Conservation (phyloP, 129 eudicot species). For the Ambrosia artemisiifolia region DNA sequence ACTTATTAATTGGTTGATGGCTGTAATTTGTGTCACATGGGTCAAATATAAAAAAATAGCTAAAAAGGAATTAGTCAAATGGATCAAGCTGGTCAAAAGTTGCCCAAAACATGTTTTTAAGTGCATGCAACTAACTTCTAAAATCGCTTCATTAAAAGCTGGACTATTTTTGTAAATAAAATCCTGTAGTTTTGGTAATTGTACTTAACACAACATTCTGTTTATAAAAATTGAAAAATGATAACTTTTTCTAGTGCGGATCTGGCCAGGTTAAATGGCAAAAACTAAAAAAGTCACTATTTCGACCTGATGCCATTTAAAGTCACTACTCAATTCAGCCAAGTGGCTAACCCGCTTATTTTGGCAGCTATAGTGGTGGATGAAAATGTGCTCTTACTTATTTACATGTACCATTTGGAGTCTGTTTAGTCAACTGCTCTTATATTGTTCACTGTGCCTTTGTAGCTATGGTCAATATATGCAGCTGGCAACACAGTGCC, state of each 20-base stretch:
- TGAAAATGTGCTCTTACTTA: background rate
- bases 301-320: background rate
- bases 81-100: background rate
- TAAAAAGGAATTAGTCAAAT: background rate
- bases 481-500: conserved; percentile 99
- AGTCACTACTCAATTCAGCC: background rate
- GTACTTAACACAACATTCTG: background rate
- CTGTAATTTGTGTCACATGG: no score
- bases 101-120: conserved; percentile 1
- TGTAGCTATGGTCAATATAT: conserved; percentile 97
- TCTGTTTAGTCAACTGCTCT: conserved; percentile 11
- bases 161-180: background rate
- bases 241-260: no score
- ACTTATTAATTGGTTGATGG: background rate
- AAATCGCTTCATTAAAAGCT: background rate
- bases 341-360: background rate
- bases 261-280: no score
- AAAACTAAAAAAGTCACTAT: background rate
- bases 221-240: background rate
- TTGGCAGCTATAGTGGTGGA: background rate
- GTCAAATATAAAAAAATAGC: background rate
- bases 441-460: background rate
- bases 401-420: background rate
- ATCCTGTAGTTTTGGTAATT: background rate
- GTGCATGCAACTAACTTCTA: background rate